Conservation (phyloP, 192 early-diverging fungal species). For the Neocallimastix lanati region DNA sequence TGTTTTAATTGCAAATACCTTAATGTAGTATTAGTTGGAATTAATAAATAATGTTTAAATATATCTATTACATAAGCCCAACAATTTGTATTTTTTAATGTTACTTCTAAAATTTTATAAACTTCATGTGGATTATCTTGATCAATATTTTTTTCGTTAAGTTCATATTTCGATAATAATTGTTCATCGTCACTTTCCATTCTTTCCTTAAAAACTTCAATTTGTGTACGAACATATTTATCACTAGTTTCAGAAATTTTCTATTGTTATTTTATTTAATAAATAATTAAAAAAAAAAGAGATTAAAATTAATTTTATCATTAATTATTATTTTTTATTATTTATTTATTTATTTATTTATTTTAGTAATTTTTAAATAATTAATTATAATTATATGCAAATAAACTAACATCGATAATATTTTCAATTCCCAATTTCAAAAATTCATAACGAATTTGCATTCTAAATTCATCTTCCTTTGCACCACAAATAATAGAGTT, state of each 20-base stretch:
- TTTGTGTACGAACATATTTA: slow-evolving; percentile 28
- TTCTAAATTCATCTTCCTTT: slow-evolving; percentile 18
- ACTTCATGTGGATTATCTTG: neutral
- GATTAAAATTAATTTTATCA: no score
- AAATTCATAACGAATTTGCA: slow-evolving; percentile 32
- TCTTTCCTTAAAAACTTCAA: slow-evolving; percentile 24
- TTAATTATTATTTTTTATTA: no score
- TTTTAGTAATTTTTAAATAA: no score
- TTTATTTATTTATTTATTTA: no score
- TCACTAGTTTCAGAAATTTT: slow-evolving; percentile 11
- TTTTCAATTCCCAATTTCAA: slow-evolving; percentile 20
- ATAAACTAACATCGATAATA: slow-evolving; percentile 20
- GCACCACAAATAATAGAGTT: neutral
- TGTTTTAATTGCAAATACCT: no score
- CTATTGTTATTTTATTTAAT: neutral
- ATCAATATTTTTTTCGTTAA: slow-evolving; percentile 7
- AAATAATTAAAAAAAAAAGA: no score
- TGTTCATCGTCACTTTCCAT: slow-evolving; percentile 30
- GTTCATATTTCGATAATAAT: slow-evolving; percentile 5
- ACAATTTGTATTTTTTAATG: neutral
- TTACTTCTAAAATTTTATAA: neutral
- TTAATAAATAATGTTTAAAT: neutral
- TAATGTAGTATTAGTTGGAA: neutral
- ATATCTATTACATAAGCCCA: neutral
- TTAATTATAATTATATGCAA: neutral